A percentile compares a stretch with the other conserved stretches of the same genome.
These are phyloP conservation scores for Trypanosoma platydactyli DNA, from an alignment of 208 protist species.

Conservation along the genomic window DNA sequence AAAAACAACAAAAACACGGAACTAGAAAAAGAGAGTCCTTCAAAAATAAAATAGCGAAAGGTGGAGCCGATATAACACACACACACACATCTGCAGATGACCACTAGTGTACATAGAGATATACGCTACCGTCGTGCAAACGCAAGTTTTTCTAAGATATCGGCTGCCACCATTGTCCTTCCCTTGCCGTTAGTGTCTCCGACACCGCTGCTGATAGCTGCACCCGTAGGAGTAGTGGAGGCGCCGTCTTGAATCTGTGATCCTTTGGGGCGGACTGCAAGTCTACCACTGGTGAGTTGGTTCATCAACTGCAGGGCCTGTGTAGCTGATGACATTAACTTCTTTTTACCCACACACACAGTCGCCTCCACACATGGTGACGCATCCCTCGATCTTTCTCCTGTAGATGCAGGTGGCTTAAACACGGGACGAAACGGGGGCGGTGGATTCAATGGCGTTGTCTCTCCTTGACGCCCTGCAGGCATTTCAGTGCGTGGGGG, in stretches of 20 bases:
- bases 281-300: neutral
- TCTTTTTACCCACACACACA: neutral
- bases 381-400: neutral
- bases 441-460: neutral
- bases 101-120: too few species aligned
- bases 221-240: neutral
- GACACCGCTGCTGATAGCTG: neutral
- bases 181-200: neutral
- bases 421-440: conserved; percentile 4
- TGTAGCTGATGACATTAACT: neutral
- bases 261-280: too few species aligned
- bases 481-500: neutral
- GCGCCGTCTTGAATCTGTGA: neutral
- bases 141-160: conserved; percentile 19
- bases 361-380: neutral
- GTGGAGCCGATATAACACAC: neutral
- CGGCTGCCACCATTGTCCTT: neutral
- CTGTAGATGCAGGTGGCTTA: conserved; percentile 8
- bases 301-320: neutral
- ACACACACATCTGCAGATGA: neutral
- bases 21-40: neutral
- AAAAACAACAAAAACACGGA: neutral
- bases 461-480: neutral
- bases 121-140: conserved; percentile 6
- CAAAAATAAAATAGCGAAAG: neutral